These are phyloP conservation scores for Russula ochroleuca DNA, from an alignment of 768 basidiomycete species.

Conservation along the genomic window DNA sequence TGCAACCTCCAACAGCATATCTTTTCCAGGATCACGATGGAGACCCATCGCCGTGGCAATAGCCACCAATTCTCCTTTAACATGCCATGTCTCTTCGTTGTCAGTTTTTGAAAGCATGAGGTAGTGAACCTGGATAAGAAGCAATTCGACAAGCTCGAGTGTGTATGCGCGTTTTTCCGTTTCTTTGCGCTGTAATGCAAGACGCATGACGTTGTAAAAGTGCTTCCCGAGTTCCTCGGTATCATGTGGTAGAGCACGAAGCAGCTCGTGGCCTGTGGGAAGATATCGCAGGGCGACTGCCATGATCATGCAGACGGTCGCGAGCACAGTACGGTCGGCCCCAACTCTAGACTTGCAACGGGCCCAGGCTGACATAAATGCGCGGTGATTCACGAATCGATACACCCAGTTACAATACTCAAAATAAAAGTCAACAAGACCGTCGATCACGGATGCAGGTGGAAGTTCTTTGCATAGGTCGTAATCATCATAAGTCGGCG, in stretches of 20 bases:
- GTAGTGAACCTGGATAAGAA: slow-evolving; percentile 63
- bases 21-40: slow-evolving; percentile 75
- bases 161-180: slow-evolving; percentile 49
- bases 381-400: slow-evolving; percentile 63
- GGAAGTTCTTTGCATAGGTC: slow-evolving; percentile 69
- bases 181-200: slow-evolving; percentile 57
- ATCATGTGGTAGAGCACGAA: slow-evolving; percentile 44
- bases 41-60: slow-evolving; percentile 74
- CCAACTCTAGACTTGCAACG: slow-evolving; percentile 64
- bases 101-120: slow-evolving; percentile 62
- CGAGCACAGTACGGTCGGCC: slow-evolving; percentile 64
- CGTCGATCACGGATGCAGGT: slow-evolving; percentile 62
- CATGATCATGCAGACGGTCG: slow-evolving; percentile 71
- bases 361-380: slow-evolving; percentile 63
- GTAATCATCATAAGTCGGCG: slow-evolving; percentile 55
- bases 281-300: slow-evolving; percentile 70
- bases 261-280: slow-evolving; percentile 57
- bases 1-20: slow-evolving; percentile 61
- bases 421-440: slow-evolving; percentile 71
- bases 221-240: slow-evolving; percentile 59
- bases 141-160: slow-evolving; percentile 65
- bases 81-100: slow-evolving; percentile 69
- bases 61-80: slow-evolving; percentile 61
- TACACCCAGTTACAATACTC: slow-evolving; percentile 88
- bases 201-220: slow-evolving; percentile 66